Conservation (phyloP, 768 basidiomycete species). For the Tephrocybe rancida region DNA sequence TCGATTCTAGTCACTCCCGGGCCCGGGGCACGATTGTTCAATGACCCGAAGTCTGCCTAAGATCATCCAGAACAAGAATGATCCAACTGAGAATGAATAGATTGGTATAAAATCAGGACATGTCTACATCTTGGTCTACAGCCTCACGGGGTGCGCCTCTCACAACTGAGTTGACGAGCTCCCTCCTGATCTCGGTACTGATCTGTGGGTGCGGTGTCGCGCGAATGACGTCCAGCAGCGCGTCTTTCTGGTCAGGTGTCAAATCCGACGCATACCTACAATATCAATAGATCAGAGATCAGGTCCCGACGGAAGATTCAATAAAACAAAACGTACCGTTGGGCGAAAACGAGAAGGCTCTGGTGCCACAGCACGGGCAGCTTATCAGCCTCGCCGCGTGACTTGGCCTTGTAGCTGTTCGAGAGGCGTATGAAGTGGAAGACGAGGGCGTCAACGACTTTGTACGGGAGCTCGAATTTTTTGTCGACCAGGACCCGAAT, state of each 20-base stretch:
- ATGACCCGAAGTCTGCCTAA: too few species aligned
- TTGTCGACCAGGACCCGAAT: slow-evolving; percentile 97
- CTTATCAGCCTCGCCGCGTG: slow-evolving; percentile 70
- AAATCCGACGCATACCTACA: slow-evolving; percentile 89
- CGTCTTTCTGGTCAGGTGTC: slow-evolving; percentile 97
- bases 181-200: slow-evolving; percentile 85
- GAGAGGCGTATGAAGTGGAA: slow-evolving; percentile 98
- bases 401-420: slow-evolving; percentile 80
- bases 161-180: slow-evolving; percentile 84
- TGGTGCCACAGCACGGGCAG: slow-evolving; percentile 99
- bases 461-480: slow-evolving; percentile 97
- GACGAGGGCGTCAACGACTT: slow-evolving; percentile 95
- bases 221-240: slow-evolving; percentile 90
- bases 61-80: not conserved
- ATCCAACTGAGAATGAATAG: not conserved
- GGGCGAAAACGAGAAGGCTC: slow-evolving; percentile 90
- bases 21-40: too few species aligned
- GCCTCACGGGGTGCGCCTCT: slow-evolving; percentile 78
- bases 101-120: slow-evolving; percentile 42
- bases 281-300: slow-evolving; percentile 2
- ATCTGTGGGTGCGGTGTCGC: slow-evolving; percentile 88
- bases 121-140: slow-evolving; percentile 65
- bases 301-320: not conserved
- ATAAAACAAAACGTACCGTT: slow-evolving; percentile 58
- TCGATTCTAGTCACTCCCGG: too few species aligned